A percentile compares a stretch with the other conserved stretches of the same genome.
Evolutionary conservation across 2,329 filamentous ascomycete species (phyloP).

Genomic region (Aspergillus fischeri): DNA sequence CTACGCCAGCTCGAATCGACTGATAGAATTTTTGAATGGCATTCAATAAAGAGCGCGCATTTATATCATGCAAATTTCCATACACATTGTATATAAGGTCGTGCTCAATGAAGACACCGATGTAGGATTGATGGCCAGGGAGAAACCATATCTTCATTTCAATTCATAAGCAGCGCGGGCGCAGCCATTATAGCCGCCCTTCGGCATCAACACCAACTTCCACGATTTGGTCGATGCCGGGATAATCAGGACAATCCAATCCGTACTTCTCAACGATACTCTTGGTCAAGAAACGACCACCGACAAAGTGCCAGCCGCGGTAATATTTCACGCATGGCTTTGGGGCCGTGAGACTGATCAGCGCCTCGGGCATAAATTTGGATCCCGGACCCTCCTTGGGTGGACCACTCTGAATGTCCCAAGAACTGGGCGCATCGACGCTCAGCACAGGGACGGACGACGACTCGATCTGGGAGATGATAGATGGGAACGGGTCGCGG

Average conservation of each 20-base stretch:
- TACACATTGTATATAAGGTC: neutral
- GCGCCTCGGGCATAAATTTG: slow-evolving; percentile 71
- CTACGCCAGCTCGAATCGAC: slow-evolving; percentile 1
- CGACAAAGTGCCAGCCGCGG: slow-evolving; percentile 83
- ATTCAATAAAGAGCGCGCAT: neutral
- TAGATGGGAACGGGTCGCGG: slow-evolving; percentile 80
- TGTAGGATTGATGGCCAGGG: too few relatives aligned
- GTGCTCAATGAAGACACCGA: neutral
- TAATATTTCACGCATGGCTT: slow-evolving; percentile 87
- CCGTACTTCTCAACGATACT: slow-evolving; percentile 79
- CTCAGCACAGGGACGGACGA: slow-evolving; percentile 74
- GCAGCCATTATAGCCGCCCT: slow-evolving; percentile 27
- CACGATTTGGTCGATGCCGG: slow-evolving; percentile 82
- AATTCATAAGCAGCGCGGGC: neutral
- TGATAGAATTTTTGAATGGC: neutral
- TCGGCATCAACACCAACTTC: slow-evolving; percentile 56
- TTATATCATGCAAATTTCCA: too few relatives aligned
- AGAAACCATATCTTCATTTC: neutral
- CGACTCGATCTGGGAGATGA: slow-evolving; percentile 72
- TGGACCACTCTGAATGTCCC: slow-evolving; percentile 86
- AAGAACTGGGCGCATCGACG: slow-evolving; percentile 89
- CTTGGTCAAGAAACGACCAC: slow-evolving; percentile 80
- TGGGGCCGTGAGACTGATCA: slow-evolving; percentile 88
- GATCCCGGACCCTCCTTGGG: slow-evolving; percentile 72
- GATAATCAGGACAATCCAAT: slow-evolving; percentile 76